phyloP scores from a whole-genome alignment of 139 green algal species.

The Chlamydomonas sphaeroides region DNA sequence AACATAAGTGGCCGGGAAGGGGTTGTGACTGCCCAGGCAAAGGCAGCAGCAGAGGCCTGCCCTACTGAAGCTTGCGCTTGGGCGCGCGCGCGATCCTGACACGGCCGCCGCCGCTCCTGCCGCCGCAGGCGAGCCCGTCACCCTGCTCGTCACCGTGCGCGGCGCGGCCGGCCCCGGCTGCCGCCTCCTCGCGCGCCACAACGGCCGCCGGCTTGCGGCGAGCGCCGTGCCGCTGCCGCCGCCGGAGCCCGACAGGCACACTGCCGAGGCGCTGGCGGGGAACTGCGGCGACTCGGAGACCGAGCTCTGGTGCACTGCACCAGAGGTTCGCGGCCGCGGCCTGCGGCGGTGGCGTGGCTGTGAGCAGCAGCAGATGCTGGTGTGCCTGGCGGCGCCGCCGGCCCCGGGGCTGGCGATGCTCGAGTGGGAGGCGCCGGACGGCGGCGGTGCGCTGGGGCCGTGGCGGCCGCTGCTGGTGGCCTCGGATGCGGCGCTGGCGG shows the following conservation, averaged over 20 bases:
- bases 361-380: neutral
- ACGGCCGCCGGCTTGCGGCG: neutral
- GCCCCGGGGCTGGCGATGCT: conserved; percentile 8
- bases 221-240: neutral
- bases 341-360: neutral
- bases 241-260: neutral
- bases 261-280: neutral
- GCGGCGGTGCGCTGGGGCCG: conserved; percentile 1
- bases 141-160: neutral
- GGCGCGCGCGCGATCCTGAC: neutral
- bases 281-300: neutral
- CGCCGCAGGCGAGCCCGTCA: neutral
- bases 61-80: neutral
- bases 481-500: neutral
- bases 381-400: neutral
- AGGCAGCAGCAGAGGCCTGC: too few relatives aligned
- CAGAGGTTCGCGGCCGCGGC: neutral
- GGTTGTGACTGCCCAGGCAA: too few relatives aligned
- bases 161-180: neutral
- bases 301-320: neutral
- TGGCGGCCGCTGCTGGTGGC: conserved; percentile 36
- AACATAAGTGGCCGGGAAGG: too few relatives aligned
- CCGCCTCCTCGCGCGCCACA: conserved; percentile 12
- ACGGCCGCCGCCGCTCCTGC: neutral
- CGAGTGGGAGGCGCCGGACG: conserved; percentile 13